Percentiles rank a stretch among this genome's conserved stretches.
phyloP scores from a whole-genome alignment of 2,329 filamentous ascomycete species.

The Neofusicoccum laricinum region DNA sequence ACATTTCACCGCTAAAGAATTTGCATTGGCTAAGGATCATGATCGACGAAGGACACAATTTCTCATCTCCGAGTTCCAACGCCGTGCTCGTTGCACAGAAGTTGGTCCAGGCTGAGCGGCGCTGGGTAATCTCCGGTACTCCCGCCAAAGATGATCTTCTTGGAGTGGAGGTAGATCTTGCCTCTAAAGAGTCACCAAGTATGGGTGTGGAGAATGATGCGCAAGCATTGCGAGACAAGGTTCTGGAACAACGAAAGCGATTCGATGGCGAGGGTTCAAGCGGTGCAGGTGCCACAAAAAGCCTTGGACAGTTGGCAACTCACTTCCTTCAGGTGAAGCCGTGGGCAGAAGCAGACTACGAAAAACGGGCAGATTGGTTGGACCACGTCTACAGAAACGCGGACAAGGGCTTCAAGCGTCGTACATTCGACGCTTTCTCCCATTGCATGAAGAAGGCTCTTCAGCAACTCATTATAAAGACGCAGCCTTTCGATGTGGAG shows the following conservation, averaged over 20 bases:
- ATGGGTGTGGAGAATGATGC: conserved; percentile 24
- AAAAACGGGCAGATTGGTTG: conserved; percentile 68
- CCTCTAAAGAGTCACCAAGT: conserved; percentile 29
- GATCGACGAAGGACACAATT: conserved; percentile 85
- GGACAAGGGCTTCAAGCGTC: conserved; percentile 39
- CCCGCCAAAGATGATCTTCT: conserved; percentile 75
- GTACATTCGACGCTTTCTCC: conserved; percentile 54
- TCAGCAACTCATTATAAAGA: conserved; percentile 78
- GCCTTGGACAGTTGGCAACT: conserved; percentile 60
- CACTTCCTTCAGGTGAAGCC: conserved; percentile 75
- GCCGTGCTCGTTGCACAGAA: conserved; percentile 54
- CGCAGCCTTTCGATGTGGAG: conserved; percentile 68
- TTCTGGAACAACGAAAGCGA: conserved; percentile 39
- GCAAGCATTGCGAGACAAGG: conserved; percentile 22
- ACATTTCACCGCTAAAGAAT: conserved; percentile 62
- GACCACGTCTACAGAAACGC: conserved; percentile 62
- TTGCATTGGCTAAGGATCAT: conserved; percentile 87
- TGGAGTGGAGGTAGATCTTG: conserved; percentile 64
- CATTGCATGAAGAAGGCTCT: conserved; percentile 66
- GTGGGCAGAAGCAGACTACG: conserved; percentile 65
- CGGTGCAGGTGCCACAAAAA: conserved; percentile 49
- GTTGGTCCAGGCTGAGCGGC: conserved; percentile 60
- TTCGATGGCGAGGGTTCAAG: conserved; percentile 41
- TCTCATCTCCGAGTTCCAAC: conserved; percentile 66
- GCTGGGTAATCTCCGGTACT: conserved; percentile 90